Conservation (phyloP, 2,329 filamentous ascomycete genomes). For the Zasmidium cellare region DNA sequence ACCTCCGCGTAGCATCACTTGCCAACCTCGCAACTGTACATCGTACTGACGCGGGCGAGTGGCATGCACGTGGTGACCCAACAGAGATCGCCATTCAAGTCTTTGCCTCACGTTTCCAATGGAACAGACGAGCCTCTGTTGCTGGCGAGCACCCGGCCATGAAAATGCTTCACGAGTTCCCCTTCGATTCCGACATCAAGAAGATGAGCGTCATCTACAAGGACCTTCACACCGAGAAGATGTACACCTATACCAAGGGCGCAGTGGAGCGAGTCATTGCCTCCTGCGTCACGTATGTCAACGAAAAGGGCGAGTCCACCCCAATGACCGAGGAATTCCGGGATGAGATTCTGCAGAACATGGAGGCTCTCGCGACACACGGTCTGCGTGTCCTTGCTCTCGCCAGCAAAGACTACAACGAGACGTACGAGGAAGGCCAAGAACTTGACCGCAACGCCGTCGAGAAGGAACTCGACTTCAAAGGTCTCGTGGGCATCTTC, state of each 20-base stretch:
- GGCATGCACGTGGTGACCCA: slow-evolving; percentile 66
- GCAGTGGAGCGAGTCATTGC: slow-evolving; percentile 70
- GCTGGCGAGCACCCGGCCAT: slow-evolving; percentile 42
- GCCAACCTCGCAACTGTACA: slow-evolving; percentile 67
- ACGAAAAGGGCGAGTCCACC: slow-evolving; percentile 34
- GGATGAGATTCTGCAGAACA: slow-evolving; percentile 62
- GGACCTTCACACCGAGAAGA: slow-evolving; percentile 56
- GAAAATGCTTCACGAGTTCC: slow-evolving; percentile 66
- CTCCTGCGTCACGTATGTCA: slow-evolving; percentile 54
- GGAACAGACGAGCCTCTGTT: slow-evolving; percentile 30
- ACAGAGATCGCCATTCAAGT: slow-evolving; percentile 77
- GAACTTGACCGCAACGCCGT: slow-evolving; percentile 59
- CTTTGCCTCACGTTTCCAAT: slow-evolving; percentile 65
- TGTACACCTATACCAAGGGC: slow-evolving; percentile 62
- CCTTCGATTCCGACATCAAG: slow-evolving; percentile 73
- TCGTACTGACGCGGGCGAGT: slow-evolving; percentile 56
- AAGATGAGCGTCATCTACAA: slow-evolving; percentile 72
- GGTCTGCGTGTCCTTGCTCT: slow-evolving; percentile 67
- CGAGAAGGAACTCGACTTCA: slow-evolving; percentile 68
- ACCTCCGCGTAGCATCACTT: slow-evolving; percentile 62
- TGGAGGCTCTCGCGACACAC: slow-evolving; percentile 66
- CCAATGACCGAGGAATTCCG: slow-evolving; percentile 58
- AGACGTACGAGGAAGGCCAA: slow-evolving; percentile 46
- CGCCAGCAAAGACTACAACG: slow-evolving; percentile 51
- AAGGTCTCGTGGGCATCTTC: slow-evolving; percentile 83